Evolutionary conservation across 2,329 filamentous ascomycete species (phyloP).

Genomic region (Ceratocystis diversiconidia): DNA sequence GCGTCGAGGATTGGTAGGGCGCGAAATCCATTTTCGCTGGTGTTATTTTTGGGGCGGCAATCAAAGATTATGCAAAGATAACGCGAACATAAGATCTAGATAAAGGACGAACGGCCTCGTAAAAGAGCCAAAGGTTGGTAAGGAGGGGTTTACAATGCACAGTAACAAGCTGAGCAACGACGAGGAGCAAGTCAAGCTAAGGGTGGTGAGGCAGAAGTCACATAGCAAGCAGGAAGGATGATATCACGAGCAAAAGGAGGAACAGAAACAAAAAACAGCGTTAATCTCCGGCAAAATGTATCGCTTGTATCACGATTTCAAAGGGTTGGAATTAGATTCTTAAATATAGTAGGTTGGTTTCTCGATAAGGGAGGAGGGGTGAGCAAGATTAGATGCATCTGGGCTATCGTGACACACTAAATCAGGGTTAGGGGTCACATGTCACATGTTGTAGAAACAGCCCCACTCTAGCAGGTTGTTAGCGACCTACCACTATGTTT

Average conservation of each 20-base stretch:
- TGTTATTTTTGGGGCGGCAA: not conserved
- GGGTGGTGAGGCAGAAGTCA: not conserved
- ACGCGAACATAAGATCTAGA: not conserved
- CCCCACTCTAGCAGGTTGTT: no score
- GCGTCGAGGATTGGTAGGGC: constrained; percentile 85
- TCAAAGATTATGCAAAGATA: not conserved
- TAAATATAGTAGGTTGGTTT: no score
- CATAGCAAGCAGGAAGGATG: not conserved
- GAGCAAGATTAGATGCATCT: not conserved
- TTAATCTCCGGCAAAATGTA: not conserved
- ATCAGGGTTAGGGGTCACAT: not conserved
- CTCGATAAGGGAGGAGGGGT: not conserved
- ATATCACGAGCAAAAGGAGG: not conserved
- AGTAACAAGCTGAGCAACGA: not conserved
- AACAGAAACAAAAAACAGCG: not conserved
- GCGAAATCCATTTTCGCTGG: constrained; percentile 67
- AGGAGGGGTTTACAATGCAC: not conserved
- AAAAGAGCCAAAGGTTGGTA: not conserved
- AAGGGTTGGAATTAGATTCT: not conserved
- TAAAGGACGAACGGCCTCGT: not conserved
- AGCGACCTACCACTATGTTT: no score
- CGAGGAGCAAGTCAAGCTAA: not conserved
- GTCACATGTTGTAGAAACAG: no score
- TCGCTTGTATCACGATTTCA: not conserved
- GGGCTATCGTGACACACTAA: not conserved